These are phyloP conservation scores for Teunomyces gatunensis DNA, from an alignment of 805 yeast species.

Conservation along the genomic window DNA sequence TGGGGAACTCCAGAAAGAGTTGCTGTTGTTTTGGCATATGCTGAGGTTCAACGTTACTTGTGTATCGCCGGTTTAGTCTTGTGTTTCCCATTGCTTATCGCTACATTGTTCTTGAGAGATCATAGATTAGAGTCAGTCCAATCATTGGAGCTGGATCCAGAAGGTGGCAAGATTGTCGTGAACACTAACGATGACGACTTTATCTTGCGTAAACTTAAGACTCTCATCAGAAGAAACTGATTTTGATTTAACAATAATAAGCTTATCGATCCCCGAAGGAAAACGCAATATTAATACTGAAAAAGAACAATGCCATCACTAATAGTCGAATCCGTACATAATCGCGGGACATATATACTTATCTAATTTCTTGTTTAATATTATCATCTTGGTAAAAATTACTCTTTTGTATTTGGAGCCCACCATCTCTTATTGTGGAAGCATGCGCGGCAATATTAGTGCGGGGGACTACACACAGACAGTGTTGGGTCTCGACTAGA, in stretches of 20 bases:
- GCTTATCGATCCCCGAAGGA: neutral
- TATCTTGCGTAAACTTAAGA: constrained; percentile 12
- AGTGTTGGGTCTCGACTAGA: too few species aligned
- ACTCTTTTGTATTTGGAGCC: too few species aligned
- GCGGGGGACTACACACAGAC: too few species aligned
- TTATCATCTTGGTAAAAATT: too few species aligned
- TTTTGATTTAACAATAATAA: neutral
- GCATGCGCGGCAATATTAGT: too few species aligned
- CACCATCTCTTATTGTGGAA: too few species aligned
- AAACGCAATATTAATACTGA: neutral
- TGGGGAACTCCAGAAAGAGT: constrained; percentile 66
- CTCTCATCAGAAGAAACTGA: constrained; percentile 7
- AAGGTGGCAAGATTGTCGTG: constrained; percentile 17
- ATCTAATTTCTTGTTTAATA: too few species aligned
- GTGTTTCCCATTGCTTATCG: constrained; percentile 49
- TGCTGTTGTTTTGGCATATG: constrained; percentile 57
- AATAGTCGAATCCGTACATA: neutral
- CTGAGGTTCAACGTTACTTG: constrained; percentile 56
- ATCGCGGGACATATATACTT: neutral
- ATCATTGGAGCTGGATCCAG: constrained; percentile 19
- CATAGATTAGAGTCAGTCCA: constrained; percentile 42
- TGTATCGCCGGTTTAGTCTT: constrained; percentile 55
- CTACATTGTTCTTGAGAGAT: constrained; percentile 52
- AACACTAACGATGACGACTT: constrained; percentile 25
- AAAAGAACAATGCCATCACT: neutral